These are phyloP conservation scores for Penicillium antarcticum DNA, from an alignment of 495 filamentous ascomycete genomes.

Conservation along the genomic window DNA sequence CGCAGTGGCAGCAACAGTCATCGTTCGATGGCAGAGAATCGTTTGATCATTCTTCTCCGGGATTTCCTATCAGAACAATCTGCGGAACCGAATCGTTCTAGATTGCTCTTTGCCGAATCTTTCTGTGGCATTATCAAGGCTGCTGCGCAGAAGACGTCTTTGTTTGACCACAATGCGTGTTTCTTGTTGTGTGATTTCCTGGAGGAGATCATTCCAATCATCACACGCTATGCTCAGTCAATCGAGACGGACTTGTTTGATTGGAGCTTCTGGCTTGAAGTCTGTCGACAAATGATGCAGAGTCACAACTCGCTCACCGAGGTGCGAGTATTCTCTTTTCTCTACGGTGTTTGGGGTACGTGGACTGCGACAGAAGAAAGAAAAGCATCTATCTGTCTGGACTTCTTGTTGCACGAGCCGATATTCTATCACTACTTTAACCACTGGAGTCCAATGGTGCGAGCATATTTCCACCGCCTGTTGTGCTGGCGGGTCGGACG, in stretches of 20 bases:
- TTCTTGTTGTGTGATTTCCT: constrained; percentile 91
- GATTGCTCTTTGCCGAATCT: constrained; percentile 72
- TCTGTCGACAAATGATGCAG: constrained; percentile 76
- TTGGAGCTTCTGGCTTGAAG: constrained; percentile 88
- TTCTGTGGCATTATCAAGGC: constrained; percentile 73
- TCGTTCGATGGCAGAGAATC: constrained; percentile 87
- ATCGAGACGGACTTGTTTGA: constrained; percentile 52
- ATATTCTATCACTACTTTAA: constrained; percentile 84
- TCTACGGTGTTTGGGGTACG: constrained; percentile 78
- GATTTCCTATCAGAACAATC: constrained; percentile 78
- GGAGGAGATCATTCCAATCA: constrained; percentile 68
- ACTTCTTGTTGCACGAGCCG: constrained; percentile 75
- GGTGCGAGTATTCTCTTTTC: constrained; percentile 80
- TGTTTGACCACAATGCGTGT: constrained; percentile 85
- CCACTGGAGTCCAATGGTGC: constrained; percentile 98
- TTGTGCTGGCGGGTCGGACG: constrained; percentile 89
- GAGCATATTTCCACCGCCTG: constrained; percentile 91
- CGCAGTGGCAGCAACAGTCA: constrained; percentile 61
- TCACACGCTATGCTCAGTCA: constrained; percentile 54
- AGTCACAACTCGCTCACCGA: constrained; percentile 95
- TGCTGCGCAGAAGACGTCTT: constrained; percentile 68
- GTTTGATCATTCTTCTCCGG: constrained; percentile 79
- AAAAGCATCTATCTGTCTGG: constrained; percentile 69
- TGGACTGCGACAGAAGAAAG: constrained; percentile 63
- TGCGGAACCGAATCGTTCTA: constrained; percentile 49